phyloP scores from a whole-genome alignment of 768 basidiomycete genomes.

The Kwoniella botswanensis region DNA sequence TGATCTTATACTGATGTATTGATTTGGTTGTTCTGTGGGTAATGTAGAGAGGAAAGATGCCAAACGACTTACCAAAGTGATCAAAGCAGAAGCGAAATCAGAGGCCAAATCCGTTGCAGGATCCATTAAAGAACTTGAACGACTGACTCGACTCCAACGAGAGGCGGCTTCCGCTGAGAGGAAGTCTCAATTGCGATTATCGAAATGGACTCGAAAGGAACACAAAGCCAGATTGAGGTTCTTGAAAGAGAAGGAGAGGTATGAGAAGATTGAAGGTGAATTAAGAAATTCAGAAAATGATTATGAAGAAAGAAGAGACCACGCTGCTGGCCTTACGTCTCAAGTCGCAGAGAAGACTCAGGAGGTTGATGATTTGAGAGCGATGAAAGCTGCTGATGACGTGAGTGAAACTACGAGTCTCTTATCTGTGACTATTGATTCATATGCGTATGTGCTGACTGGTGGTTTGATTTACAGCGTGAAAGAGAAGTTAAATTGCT shows the following conservation, averaged over 20 bases:
- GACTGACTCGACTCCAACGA: constrained; percentile 74
- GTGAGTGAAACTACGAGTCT: constrained; percentile 44
- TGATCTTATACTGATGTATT: no score
- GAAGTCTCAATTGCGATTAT: constrained; percentile 64
- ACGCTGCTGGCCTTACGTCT: constrained; percentile 67
- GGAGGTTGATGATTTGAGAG: constrained; percentile 72
- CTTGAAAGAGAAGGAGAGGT: constrained; percentile 65
- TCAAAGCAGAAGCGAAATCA: constrained; percentile 71
- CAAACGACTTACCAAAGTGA: constrained; percentile 70
- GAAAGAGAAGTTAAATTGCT: constrained; percentile 2
- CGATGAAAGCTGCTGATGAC: constrained; percentile 72
- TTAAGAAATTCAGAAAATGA: constrained; percentile 56
- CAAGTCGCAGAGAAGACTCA: constrained; percentile 72
- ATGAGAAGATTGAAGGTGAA: constrained; percentile 55
- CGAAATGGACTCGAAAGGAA: constrained; percentile 65
- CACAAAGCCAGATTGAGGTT: constrained; percentile 71
- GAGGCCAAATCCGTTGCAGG: constrained; percentile 69
- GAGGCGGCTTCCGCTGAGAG: constrained; percentile 67
- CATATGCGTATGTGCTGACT: neutral
- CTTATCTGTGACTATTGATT: no score
- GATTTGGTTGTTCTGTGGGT: no score
- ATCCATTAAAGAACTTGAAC: constrained; percentile 69
- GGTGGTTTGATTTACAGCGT: neutral
- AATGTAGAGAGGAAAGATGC: constrained; percentile 60
- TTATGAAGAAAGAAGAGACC: constrained; percentile 63